phyloP scores from a whole-genome alignment of 208 protist genomes.

The Crithidia brevicula region DNA sequence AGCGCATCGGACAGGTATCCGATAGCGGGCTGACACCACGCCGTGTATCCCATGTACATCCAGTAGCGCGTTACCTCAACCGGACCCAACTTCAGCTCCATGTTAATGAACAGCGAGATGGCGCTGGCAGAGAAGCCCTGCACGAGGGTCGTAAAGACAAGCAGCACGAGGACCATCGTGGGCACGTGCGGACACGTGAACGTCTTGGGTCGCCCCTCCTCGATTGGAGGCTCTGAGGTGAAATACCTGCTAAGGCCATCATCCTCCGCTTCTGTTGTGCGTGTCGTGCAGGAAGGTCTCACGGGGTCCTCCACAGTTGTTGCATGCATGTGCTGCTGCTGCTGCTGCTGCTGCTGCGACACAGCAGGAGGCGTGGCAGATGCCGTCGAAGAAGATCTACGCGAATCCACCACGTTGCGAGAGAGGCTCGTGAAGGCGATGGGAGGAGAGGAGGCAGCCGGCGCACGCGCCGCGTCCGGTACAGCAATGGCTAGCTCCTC shows the following conservation, averaged over 20 bases:
- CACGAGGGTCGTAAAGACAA: slow-evolving; percentile 35
- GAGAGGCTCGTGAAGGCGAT: too few species aligned
- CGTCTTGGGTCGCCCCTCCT: not conserved
- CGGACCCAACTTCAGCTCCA: slow-evolving; percentile 30
- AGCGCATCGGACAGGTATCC: slow-evolving; percentile 48
- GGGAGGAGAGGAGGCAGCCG: too few species aligned
- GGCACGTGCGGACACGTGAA: slow-evolving; percentile 29
- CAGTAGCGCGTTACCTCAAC: slow-evolving; percentile 46
- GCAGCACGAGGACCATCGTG: slow-evolving; percentile 33
- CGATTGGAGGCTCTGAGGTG: too few species aligned
- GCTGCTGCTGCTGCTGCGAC: not conserved
- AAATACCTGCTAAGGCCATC: too few species aligned
- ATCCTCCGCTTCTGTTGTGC: too few species aligned
- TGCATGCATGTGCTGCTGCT: not conserved
- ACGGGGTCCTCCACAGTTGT: too few species aligned
- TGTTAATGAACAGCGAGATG: slow-evolving; percentile 45
- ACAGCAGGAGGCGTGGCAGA: not conserved
- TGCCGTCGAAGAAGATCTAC: too few species aligned
- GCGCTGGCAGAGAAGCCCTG: slow-evolving; percentile 38
- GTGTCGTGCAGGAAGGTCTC: too few species aligned
- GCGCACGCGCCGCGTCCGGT: too few species aligned
- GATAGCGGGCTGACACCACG: slow-evolving; percentile 36
- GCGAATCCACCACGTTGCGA: too few species aligned
- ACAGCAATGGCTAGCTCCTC: slow-evolving; percentile 13
- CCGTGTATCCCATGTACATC: slow-evolving; percentile 42